Base-by-base conservation (phyloP, 116 monocot species). In the Zostera marina region DNA sequence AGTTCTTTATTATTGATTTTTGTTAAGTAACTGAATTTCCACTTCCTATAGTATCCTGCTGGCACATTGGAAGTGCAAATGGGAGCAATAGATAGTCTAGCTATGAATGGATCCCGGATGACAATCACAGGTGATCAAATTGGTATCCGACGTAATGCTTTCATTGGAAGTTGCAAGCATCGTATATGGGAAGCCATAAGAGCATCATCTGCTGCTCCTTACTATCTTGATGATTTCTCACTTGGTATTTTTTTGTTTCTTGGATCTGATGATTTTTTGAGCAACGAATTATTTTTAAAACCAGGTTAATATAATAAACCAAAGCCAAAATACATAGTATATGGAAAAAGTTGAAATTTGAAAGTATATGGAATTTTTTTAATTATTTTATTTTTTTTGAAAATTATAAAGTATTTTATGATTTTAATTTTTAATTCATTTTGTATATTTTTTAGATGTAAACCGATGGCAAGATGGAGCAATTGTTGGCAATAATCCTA, bases 401-500 rank as follows among this genome's bases (percentile, higher is more conserved):
- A 13, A 44, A 19, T 64, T 22, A 52, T 64, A 26, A 8, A 42
- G 41, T 61, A 42, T 59, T 40, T 44, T 59, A 12, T 43, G 5
- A 16, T 47, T 41, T 38, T 26, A 41, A 12, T 7, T 47, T 45
- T 15, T 32, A 32, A 32, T 20, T 45, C 0, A 58, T 48, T 48
- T 53, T 13, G 43, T 51, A 22, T 71, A 21, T 58, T 58, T 77
- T 77, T 46, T 52, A 96, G 96, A 81, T 78, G 61, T 82, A 55
- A 79, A 82, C 67, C 81, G 96, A 1, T 96, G 96, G 96, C 96
- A 96, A 72, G 96, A 96, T 85, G 96, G 96, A 58, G 96, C 96
- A 68, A 96, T 96, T 82, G 82, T 96, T 59, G 96, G 80, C 22
- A 96, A 96, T 69, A 96, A 96, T 74, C 96, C 96, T 47, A 89